A percentile compares a stretch with the other conserved stretches of the same genome.
Conservation (phyloP, 116 monocot species). For the Phalaenopsis hybrid region DNA sequence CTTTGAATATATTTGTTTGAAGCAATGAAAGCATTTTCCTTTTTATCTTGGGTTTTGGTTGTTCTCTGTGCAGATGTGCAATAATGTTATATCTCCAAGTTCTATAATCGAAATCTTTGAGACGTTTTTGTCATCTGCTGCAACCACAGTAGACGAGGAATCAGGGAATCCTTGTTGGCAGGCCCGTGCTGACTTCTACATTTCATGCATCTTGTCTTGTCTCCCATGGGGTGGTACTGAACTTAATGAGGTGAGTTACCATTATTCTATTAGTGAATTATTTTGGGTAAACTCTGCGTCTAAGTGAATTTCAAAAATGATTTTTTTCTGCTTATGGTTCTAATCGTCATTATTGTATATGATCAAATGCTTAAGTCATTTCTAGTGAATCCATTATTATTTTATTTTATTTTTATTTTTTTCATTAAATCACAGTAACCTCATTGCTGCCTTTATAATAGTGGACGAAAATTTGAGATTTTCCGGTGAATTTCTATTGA, state of each 20-base stretch:
- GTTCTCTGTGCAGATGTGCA: constrained; percentile 62
- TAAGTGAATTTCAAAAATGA: not conserved
- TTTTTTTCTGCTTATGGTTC: not conserved
- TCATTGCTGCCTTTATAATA: not conserved
- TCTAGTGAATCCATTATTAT: not conserved
- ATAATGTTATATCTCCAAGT: constrained; percentile 69
- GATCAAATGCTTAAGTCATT: not conserved
- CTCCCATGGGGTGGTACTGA: constrained; percentile 96
- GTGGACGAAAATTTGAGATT: not conserved
- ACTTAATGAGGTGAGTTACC: constrained; percentile 61
- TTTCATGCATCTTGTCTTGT: constrained; percentile 69
- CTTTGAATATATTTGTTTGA: not conserved
- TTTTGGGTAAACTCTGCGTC: not conserved
- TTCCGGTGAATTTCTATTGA: not conserved
- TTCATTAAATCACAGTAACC: not conserved
- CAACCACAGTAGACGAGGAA: constrained; percentile 70
- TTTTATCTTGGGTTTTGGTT: not conserved
- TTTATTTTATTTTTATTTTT: not conserved
- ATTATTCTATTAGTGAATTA: not conserved
- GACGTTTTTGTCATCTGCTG: constrained; percentile 84
- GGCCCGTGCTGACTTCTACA: constrained; percentile 83
- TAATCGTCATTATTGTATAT: not conserved
- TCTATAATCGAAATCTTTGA: constrained; percentile 73
- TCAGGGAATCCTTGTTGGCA: constrained; percentile 86
- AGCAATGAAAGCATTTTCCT: not conserved